Evolutionary conservation across 2,329 filamentous ascomycete genomes (phyloP).

Genomic region (Bertia moriformis): DNA sequence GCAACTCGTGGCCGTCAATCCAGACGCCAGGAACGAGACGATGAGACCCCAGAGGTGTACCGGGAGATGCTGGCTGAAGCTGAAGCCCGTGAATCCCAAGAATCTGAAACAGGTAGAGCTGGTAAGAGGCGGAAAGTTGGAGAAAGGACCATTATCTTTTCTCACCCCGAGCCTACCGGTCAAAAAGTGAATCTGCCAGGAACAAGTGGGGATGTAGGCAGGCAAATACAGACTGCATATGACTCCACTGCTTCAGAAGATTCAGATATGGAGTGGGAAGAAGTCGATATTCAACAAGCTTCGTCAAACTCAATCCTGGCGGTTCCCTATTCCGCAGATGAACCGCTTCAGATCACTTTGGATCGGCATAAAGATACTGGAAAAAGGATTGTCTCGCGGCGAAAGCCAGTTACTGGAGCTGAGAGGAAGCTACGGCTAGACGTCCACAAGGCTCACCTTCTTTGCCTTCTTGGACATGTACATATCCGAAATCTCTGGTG

Average conservation of each 20-base stretch:
- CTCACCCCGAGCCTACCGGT: not conserved
- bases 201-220: not conserved
- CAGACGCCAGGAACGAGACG: not conserved
- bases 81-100: not conserved
- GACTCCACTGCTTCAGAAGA: not conserved
- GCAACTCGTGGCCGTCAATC: not conserved
- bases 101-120: not conserved
- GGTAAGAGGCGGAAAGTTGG: not conserved
- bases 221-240: not conserved
- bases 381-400: slow-evolving; percentile 11
- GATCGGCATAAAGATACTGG: not conserved
- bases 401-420: slow-evolving; percentile 35
- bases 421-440: slow-evolving; percentile 47
- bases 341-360: not conserved
- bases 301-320: not conserved
- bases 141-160: not conserved
- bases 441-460: slow-evolving; percentile 73
- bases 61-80: not conserved
- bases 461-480: slow-evolving; percentile 69
- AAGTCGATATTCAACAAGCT: not conserved
- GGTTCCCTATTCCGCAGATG: not conserved
- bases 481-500: slow-evolving; percentile 77
- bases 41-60: not conserved
- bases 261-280: slow-evolving; percentile 1
- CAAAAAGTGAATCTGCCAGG: not conserved